Evolutionary conservation across 192 early-diverging fungal species (phyloP), one percentile per base, ranked within the genome.

Genomic region (Coemansia sp.): DNA sequence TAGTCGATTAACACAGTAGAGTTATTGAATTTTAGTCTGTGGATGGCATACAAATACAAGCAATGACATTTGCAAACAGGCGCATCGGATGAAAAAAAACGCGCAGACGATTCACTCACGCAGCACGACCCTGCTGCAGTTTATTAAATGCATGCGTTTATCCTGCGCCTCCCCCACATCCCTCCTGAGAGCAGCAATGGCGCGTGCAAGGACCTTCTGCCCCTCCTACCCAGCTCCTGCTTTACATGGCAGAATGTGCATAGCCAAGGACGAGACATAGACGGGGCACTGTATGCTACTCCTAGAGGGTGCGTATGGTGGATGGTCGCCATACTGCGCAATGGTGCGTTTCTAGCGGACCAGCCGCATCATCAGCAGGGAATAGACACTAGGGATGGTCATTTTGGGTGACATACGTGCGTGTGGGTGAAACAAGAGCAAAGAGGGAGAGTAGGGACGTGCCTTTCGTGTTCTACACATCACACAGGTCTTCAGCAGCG

Each of bases 401-500:
- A 14, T 44, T n/a, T 16, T 44, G 38, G 38, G 38, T 16, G 14
- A 14, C 16, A 44, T 44, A 16, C 38, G 38, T 44, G 38, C 12
- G 38, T 16, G 28, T 30, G 28, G 2, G 28, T 30, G 38, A 14
- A 50, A 61, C 52, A 68, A 53, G 51, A 49, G 21, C 24, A 23
- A 47, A 23, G 31, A 24, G 25, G 23, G 1, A 60, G 22, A 56
- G 47, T 19, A 24, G 27, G 58, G 56, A 60, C 57, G 32, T 77
- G 62, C 74, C 61, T 79, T 79, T 59, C 76, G 67, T 24, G 64
- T 70, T 30, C 76, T 48, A 64, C 76, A 79, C 71, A 73, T 79
- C 8, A 73, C 71, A n/a, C 76, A 79, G 21, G 76, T 79, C 57
- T 79, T 79, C 55, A 79, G 71, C 22, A 73, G 64, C 57, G 76